Conservation (phyloP, 805 yeast species). For the Blastobotrys mokoenaii region DNA sequence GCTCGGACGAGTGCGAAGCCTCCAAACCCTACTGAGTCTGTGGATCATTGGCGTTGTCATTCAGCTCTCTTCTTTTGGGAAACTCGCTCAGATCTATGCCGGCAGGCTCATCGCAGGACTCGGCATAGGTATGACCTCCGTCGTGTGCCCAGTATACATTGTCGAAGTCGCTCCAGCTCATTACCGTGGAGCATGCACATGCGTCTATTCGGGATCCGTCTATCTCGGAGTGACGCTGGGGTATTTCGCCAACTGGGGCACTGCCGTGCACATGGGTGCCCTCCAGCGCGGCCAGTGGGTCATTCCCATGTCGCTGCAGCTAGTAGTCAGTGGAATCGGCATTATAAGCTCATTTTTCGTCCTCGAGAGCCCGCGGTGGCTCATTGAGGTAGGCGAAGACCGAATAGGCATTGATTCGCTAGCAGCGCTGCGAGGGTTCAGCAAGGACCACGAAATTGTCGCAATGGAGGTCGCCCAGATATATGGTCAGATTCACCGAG, state of each 20-base stretch:
- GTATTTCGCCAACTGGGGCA: constrained; percentile 44
- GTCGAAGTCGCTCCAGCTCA: constrained; percentile 46
- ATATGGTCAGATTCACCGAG: constrained; percentile 37
- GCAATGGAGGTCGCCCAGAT: constrained; percentile 43
- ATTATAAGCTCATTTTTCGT: constrained; percentile 37
- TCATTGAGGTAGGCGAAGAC: constrained; percentile 34
- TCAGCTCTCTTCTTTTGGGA: constrained; percentile 36
- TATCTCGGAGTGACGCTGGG: constrained; percentile 45
- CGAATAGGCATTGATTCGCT: constrained; percentile 36
- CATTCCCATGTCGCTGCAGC: constrained; percentile 41
- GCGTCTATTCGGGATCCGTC: constrained; percentile 50
- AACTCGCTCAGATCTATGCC: constrained; percentile 44
- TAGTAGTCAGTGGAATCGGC: constrained; percentile 40
- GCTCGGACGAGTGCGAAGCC: constrained; percentile 43
- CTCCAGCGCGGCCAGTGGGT: constrained; percentile 41
- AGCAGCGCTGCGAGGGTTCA: constrained; percentile 37
- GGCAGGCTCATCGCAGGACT: constrained; percentile 50
- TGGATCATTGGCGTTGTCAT: constrained; percentile 42
- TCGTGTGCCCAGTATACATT: constrained; percentile 47
- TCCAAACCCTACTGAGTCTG: constrained; percentile 35
- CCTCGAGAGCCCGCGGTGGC: constrained; percentile 46
- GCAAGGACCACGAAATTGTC: constrained; percentile 41
- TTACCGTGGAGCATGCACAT: constrained; percentile 44
- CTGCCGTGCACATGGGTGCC: constrained; percentile 37
- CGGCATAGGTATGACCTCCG: constrained; percentile 49